Evolutionary conservation across 2,329 filamentous ascomycete genomes (phyloP), one percentile per base, ranked within the genome.

Genomic region (Aschersonia sp.): DNA sequence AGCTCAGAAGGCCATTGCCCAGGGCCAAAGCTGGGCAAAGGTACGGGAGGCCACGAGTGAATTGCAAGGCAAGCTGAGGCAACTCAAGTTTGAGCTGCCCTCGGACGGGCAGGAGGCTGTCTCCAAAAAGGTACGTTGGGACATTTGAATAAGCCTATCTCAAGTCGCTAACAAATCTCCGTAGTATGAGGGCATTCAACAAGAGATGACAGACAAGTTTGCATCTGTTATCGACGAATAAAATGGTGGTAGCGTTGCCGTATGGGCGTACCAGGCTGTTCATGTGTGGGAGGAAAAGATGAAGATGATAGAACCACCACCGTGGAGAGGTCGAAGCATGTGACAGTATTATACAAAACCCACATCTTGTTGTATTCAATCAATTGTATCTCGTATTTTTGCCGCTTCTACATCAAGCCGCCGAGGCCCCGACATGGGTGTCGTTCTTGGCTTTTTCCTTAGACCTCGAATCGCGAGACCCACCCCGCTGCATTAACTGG

Each of bases 31-130:
- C 67, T 98, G 92, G 92, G 72, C 74, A 62, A 95, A 94, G 77
- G 84, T 98, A 48, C 81, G 90, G 56, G 92, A 98, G 59, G 80
- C 85, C 35, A 98, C 92, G 10, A 72, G 76, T 49, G 90, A 95
- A 30, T 80, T 97, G 56, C 89, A 95, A 72, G 77, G 72, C 51
- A 75, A 87, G 62, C 75, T 98, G 58, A 79, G 90, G 62, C 86
- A 79, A 64, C 88, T 98, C 78, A 98, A 98, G 74, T 98, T 98
- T 59, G 92, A 98, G 76, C 64, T 95, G 53, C 92, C 92, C 5
- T 77, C 77, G 46, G 86, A 98, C 0, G 87, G 87, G 49, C 73
- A 95, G 71, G 83, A 92, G 50, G 75, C 66, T 50, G 76, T 98
- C 53, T 74, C 70, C 58, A 90, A 89, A 77, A 95, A 89, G 81